Evolutionary conservation across 345 rosid species (phyloP), one percentile per base, ranked within the genome.

Genomic region (Bruguiera sexangula): DNA sequence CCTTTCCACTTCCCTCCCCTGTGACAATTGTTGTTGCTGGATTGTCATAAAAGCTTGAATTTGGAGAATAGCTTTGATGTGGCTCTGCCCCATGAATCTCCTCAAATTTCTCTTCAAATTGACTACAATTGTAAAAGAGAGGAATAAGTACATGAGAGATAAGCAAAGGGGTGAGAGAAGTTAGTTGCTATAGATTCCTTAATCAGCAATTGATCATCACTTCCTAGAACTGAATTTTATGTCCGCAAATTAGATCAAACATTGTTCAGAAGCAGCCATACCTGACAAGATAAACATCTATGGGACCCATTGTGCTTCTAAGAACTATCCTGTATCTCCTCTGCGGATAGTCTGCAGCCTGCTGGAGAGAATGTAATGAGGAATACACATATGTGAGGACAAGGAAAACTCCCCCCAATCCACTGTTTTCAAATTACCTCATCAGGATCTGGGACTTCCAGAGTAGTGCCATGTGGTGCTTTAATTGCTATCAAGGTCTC

Each of bases 371-470:
- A 52, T 46, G 18, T 9, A 46, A 54, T 46, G 43, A 78, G 63
- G 50, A 66, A 61, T 50, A 21, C 26, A 19, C 67, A 46, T 18
- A 26, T 27, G 46, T 24, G 57, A 62, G 64, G 18, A 67, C 6
- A 10, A 31, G 39, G 62, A 24, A 8, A 63, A 53, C 36, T 30
- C 53, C 36, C 50, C 29, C 6, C 29, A 1, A 65, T 73, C 52
- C 26, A 74, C 68, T 57, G 69, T 59, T 32, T 59, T 65, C 27
- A 53, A 75, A 73, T 76, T 86, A 92, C 97, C 96, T 95, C 99
- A 76, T 92, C 99, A 62, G 99, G 99, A 83, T 89, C 99, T 48
- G 99, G 99, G 75, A 95, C 99, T 82, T 95, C 99, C 46, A 95
- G 84, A 67, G 96, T 95, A 69, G 99, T 95, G 65, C 96, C 99